phyloP scores from a whole-genome alignment of 1,284 basidiomycete genomes.

The Xanthoconium separans region DNA sequence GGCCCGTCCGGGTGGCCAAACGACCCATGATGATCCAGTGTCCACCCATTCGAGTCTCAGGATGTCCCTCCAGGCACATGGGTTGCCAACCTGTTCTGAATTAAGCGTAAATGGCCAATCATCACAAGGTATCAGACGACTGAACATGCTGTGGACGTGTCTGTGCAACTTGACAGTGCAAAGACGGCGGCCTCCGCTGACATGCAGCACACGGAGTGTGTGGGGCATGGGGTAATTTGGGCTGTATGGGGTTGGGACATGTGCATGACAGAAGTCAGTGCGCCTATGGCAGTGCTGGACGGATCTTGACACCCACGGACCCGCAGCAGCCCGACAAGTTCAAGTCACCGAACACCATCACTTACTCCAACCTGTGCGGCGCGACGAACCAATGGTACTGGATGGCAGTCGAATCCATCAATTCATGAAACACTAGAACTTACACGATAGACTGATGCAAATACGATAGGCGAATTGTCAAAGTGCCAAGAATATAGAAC shows the following conservation, averaged over 20 bases:
- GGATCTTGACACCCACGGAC: conserved; percentile 22
- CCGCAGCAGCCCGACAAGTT: neutral
- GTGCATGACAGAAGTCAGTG: conserved; percentile 1
- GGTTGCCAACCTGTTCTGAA: conserved; percentile 8
- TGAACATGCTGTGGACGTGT: conserved; percentile 14
- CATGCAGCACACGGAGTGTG: conserved; percentile 21
- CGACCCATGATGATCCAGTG: neutral
- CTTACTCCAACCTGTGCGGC: neutral
- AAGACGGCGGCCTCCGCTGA: conserved; percentile 24
- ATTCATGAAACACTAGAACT: conserved; percentile 22
- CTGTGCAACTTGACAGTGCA: conserved; percentile 15
- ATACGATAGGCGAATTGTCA: conserved; percentile 26
- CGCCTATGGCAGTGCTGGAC: conserved; percentile 12
- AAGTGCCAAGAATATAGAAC: conserved; percentile 32
- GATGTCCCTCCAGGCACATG: conserved; percentile 17
- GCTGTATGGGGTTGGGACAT: conserved; percentile 15
- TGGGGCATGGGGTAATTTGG: conserved; percentile 30
- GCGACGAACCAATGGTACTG: conserved; percentile 1
- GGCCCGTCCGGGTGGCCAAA: neutral
- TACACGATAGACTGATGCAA: conserved; percentile 30
- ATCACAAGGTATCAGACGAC: conserved; percentile 10
- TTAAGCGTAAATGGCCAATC: conserved; percentile 4
- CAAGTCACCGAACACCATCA: conserved; percentile 2
- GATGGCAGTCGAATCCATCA: neutral
- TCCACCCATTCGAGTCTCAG: neutral